Base-by-base conservation (phyloP, 352 stramenopile genomes). In the Pythium brachiatum region DNA sequence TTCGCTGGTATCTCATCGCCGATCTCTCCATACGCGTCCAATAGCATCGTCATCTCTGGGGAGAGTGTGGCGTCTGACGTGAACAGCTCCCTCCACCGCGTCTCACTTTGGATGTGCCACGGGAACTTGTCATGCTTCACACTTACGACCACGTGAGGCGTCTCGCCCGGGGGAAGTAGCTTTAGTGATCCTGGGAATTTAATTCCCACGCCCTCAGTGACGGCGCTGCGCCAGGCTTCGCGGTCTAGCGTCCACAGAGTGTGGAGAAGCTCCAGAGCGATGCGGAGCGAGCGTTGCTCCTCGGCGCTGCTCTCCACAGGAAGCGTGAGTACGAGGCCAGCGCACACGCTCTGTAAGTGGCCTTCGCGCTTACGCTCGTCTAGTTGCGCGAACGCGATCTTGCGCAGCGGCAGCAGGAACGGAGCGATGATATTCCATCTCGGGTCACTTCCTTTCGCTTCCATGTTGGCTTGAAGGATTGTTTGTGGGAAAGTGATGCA, bases 121-220 rank as follows among this genome's bases (percentile, higher is more conserved):
- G 53, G 29, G 43, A 61, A 66, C 53, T 66, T 66, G 60, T 66
- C 60, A 48, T 61, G 44, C 43, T 66, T 58, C 31, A 66, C 18
- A 34, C 52, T 56, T 20, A 61, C 23, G 18, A 62, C 61, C 15
- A 68, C 32, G 18, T 32, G 32, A 11, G 57, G 51, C n/a, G 51
- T 34, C 15, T 56, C 27, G 4, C 27, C 12, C 3, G 20, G 2
- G 0, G 43, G 44, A 4, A 57, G 44, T 36, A 53, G 1, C 8
- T 39, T 36, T 5, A 68, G 12, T 4, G 44, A 62, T 12, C 21
- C 16, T 13, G 46, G 46, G 15, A 68, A 39, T 11, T 26, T 7
- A 7, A 62, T 31, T 4, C 39, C 34, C 18, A 62, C 25, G 15
- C 8, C 36, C 1, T 54, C 36, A 2, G 2, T 1, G 25, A 68